Conservation (phyloP, 176 grass and related monocot genomes). For the Melocanna baccifera region DNA sequence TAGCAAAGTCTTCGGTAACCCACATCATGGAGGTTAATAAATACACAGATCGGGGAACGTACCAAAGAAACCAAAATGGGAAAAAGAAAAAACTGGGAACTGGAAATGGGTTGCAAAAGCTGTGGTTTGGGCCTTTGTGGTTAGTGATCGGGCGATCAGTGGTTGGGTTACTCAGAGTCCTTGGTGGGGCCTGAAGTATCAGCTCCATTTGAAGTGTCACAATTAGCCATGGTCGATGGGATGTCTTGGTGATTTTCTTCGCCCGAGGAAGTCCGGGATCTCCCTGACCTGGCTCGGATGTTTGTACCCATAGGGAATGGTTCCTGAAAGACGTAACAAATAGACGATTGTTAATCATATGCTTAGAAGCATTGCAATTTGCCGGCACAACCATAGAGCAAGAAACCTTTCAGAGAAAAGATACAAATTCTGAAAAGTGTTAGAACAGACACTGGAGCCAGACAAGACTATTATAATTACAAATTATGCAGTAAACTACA, state of each 20-base stretch:
- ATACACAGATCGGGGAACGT: constrained; percentile 36
- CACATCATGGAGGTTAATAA: constrained; percentile 35
- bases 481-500: not conserved
- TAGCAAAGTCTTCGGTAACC: constrained; percentile 9
- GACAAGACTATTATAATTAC: not conserved
- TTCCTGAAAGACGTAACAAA: constrained; percentile 45
- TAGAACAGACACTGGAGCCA: not conserved
- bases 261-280: constrained; percentile 42
- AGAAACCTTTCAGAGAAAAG: not conserved
- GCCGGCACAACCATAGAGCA: not conserved
- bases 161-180: constrained; percentile 55
- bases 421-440: constrained; percentile 1
- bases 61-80: constrained; percentile 26
- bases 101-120: constrained; percentile 17
- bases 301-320: constrained; percentile 87
- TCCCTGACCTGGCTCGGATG: constrained; percentile 75
- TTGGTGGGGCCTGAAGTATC: constrained; percentile 48
- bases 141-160: constrained; percentile 33
- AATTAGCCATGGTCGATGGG: constrained; percentile 36
- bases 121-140: constrained; percentile 34
- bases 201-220: constrained; percentile 34
- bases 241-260: constrained; percentile 70
- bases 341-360: not conserved
- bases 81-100: constrained; percentile 7
- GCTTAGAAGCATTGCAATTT: not conserved